These are phyloP conservation scores for Coffea eugenioides DNA, from an alignment of 257 asterid genomes.

Conservation along the genomic window DNA sequence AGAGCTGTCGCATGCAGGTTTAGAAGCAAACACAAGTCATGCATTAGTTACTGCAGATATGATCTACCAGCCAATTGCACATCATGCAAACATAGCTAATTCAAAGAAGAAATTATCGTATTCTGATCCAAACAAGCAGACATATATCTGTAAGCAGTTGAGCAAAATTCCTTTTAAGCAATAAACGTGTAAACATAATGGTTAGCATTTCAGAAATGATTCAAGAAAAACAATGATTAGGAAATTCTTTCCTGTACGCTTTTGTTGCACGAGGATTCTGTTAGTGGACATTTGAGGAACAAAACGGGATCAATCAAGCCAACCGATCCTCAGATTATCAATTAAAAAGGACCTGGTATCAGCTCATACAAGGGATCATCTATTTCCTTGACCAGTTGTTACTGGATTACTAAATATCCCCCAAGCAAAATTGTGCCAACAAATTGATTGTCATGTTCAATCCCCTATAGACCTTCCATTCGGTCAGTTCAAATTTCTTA, in stretches of 20 bases:
- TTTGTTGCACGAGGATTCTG: background rate
- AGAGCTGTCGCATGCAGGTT: background rate
- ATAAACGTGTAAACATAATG: background rate
- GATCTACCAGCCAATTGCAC: background rate
- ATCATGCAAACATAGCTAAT: background rate
- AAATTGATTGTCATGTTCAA: background rate
- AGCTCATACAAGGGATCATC: background rate
- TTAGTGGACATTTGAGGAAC: background rate
- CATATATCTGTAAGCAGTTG: background rate
- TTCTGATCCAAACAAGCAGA: background rate
- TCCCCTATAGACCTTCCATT: background rate
- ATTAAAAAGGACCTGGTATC: background rate
- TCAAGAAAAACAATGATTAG: background rate
- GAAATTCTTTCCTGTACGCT: background rate
- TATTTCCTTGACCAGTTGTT: slow-evolving; percentile 5
- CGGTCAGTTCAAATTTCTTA: background rate
- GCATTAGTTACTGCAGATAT: background rate
- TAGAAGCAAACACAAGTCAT: background rate
- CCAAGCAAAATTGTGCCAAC: slow-evolving; percentile 8
- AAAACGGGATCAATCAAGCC: background rate
- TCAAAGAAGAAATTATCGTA: background rate
- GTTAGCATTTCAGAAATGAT: background rate
- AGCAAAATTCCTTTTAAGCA: background rate
- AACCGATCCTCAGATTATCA: background rate
- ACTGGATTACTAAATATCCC: background rate